Conservation (phyloP, 2,329 filamentous ascomycete species). For the Fusarium sp. region DNA sequence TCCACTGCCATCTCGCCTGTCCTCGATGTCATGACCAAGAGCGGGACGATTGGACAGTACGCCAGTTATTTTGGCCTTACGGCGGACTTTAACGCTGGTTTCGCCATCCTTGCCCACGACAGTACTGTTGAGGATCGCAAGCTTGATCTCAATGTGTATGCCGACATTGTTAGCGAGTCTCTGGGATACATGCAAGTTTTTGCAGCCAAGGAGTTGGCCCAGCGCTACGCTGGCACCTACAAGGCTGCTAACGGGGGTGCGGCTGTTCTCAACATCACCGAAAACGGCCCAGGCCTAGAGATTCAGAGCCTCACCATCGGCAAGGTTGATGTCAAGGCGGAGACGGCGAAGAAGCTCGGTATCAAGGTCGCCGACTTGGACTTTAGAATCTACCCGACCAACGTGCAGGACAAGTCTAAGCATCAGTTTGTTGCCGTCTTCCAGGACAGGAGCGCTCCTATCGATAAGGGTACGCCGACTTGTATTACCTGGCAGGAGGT, state of each 20-base stretch:
- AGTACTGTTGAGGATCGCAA: slow-evolving; percentile 26
- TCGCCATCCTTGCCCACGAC: slow-evolving; percentile 51
- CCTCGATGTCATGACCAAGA: slow-evolving; percentile 45
- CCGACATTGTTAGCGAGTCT: slow-evolving; percentile 46
- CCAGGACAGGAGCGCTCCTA: slow-evolving; percentile 46
- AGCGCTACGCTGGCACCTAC: slow-evolving; percentile 24
- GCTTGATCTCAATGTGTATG: slow-evolving; percentile 51
- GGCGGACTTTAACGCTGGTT: slow-evolving; percentile 42
- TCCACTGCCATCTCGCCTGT: slow-evolving; percentile 36
- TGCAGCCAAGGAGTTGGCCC: slow-evolving; percentile 23
- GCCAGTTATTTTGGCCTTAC: slow-evolving; percentile 41
- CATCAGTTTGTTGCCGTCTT: slow-evolving; percentile 48
- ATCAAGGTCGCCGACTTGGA: slow-evolving; percentile 41
- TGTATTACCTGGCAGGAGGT: slow-evolving; percentile 49
- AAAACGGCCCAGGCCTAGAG: slow-evolving; percentile 43
- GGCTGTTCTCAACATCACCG: slow-evolving; percentile 23
- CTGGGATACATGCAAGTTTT: slow-evolving; percentile 17
- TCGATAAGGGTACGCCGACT: slow-evolving; percentile 50
- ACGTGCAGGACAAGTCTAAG: slow-evolving; percentile 28
- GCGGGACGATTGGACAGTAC: slow-evolving; percentile 44
- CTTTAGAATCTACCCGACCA: slow-evolving; percentile 48
- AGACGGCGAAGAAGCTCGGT: slow-evolving; percentile 34
- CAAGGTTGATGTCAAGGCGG: slow-evolving; percentile 27
- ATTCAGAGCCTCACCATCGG: slow-evolving; percentile 32
- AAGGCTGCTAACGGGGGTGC: fast-evolving